Evolutionary conservation across 2,329 filamentous ascomycete genomes (phyloP), one percentile per base, ranked within the genome.

Genomic region (Cordyceps pruinosa): DNA sequence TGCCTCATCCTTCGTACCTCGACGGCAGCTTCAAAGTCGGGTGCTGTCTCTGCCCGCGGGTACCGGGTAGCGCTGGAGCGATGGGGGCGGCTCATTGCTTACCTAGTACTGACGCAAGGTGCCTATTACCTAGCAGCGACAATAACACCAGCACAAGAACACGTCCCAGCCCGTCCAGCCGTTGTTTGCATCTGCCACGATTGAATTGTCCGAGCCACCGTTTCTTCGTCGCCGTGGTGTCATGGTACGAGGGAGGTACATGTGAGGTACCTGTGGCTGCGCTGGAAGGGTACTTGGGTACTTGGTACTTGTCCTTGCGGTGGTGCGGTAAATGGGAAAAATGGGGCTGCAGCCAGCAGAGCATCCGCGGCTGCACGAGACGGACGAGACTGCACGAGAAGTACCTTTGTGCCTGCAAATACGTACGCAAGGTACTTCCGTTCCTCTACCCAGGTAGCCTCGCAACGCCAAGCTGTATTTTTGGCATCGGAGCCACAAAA

Each of bases 341-440:
- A 55, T 35, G 50, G 37, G 39, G 37, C 50, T 52, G 23, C 41
- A 39, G 52, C 52, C n/a, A 13, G 42, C 52, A 55, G 23, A 47
- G 52, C 44, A 47, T 47, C 42, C 32, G 39, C 21, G 42, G n/a
- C n/a, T n/a, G n/a, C n/a, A n/a, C n/a, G n/a, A n/a, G n/a, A n/a
- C n/a, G n/a, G n/a, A n/a, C n/a, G n/a, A n/a, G n/a, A n/a, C n/a
- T n/a, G n/a, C n/a, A n/a, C n/a, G n/a, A n/a, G n/a, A n/a, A n/a
- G n/a, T n/a, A n/a, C n/a, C n/a, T n/a, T n/a, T n/a, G n/a, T n/a
- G n/a, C n/a, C n/a, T n/a, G n/a, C n/a, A n/a, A n/a, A n/a, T n/a
- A n/a, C n/a, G n/a, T n/a, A n/a, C n/a, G n/a, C n/a, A n/a, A n/a
- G n/a, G n/a, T n/a, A n/a, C n/a, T n/a, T n/a, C n/a, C n/a, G n/a